Evolutionary conservation across 441 rosid genomes (phyloP), one percentile per base, ranked within the genome.

Genomic region (Euphorbia celastroides): DNA sequence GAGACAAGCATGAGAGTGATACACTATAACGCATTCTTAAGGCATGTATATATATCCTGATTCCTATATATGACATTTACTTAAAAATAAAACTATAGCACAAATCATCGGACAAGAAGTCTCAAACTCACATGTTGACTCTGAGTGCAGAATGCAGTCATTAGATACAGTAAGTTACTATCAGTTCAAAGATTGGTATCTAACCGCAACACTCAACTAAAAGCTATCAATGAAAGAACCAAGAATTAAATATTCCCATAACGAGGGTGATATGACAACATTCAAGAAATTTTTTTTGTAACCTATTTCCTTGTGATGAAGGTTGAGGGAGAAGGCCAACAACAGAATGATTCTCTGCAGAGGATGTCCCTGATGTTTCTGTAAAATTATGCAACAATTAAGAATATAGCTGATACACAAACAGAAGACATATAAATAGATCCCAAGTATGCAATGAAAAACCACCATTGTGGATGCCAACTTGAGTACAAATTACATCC

Each of bases 281-380:
- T 27, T 70, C 20, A 56, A 70, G 42, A 27, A 23, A 60, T 19
- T 25, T 14, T 34, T n/a, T 28, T 28, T 70, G 84, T 78, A 75
- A 67, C 94, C 86, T 86, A 77, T 81, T 79, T 70, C 85, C 83
- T 2, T 73, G 75, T 70, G 83, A 78, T 74, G 71, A 71, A 38
- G 88, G 89, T 71, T 84, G 91, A 16, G 86, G 86, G 26, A 88
- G 88, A 77, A 86, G 79, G 72, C 91, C 91, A 66, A 88, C 91
- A 51, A 88, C 72, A 56, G 84, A 81, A 57, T 70, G 80, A 38
- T 79, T 70, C 57, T 76, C 62, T 70, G 80, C 77, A 64, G 72
- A 67, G 36, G 85, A 69, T 69, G 74, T 57, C 59, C 82, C 89
- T 42, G 83, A 72, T 62, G 72, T 75, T 70, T 84, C 94, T 84